Conservation (phyloP, 1,284 basidiomycete genomes). For the Austropuccinia psidii region DNA sequence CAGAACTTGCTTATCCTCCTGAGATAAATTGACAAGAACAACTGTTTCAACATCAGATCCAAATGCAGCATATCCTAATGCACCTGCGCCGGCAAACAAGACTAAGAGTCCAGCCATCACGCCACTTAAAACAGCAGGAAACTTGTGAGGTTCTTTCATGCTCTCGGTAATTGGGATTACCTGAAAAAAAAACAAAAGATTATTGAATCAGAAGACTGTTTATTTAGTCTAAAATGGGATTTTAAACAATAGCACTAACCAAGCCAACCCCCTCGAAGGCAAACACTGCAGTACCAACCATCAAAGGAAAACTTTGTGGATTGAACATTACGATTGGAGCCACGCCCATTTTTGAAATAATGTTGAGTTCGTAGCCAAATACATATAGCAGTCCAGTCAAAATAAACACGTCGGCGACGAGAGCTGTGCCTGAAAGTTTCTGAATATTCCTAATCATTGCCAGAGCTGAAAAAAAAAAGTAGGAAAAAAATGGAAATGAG, state of each 20-base stretch:
- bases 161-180: constrained; percentile 94
- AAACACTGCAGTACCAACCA: constrained; percentile 96
- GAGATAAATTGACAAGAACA: constrained; percentile 86
- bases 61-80: constrained; percentile 49
- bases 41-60: constrained; percentile 65
- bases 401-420: constrained; percentile 93
- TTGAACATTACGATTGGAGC: constrained; percentile 87
- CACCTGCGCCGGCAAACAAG: constrained; percentile 83
- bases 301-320: constrained; percentile 72
- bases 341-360: constrained; percentile 61
- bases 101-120: constrained; percentile 70
- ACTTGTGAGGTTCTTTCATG: constrained; percentile 82
- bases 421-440: constrained; percentile 82
- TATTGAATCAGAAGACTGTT: constrained; percentile 9
- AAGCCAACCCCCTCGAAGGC: constrained; percentile 97
- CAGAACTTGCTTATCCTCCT: constrained; percentile 78
- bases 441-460: constrained; percentile 80
- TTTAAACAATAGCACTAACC: constrained; percentile 51
- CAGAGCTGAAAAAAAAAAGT: constrained; percentile 50
- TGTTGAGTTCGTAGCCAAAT: constrained; percentile 56
- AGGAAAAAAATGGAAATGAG: background rate
- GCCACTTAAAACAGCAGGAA: constrained; percentile 75
- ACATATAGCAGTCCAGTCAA: constrained; percentile 61
- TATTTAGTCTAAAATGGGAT: background rate
- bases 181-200: constrained; percentile 44